Evolutionary conservation across 345 rosid genomes (phyloP), one percentile per base, ranked within the genome.

Genomic region (Cardiospermum halicacabum): DNA sequence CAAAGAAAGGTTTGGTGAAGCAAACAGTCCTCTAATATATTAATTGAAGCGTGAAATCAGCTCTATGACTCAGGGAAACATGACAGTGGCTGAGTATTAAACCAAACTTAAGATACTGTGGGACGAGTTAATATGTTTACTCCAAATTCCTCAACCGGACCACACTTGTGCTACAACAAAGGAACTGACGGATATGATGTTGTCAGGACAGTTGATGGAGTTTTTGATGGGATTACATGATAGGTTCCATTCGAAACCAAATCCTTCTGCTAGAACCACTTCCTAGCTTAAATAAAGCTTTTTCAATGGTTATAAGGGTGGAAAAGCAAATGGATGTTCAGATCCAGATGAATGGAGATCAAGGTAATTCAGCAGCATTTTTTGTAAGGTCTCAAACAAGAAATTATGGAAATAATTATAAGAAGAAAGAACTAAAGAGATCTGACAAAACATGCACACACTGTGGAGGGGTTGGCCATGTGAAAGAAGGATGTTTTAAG

Each of bases 261-360:
- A 24, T 53, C 26, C 26, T 24, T 2, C 6, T 53, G 7, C 7
- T 53, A 2, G 57, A 53, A 4, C 57, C 57, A 3, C 26, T 53
- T 1, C 13, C 5, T 0, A 24, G 15, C 26, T 13, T 24, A 3
- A 53, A 53, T 27, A 53, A 53, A 11, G 32, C 32, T 3, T 53
- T 24, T 53, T 53, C 57, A 9, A 53, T 53, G 57, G 5, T 27
- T 6, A 9, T 53, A 27, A 53, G 15, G 26, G 57, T 53, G 2
- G 57, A 27, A 53, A 53, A 53, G 2, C 57, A 53, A 27, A 53
- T 30, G 31, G 24, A 53, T 5, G 57, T 53, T 15, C 57, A 53
- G n/a, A n/a, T n/a, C n/a, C n/a, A n/a, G n/a, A n/a, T n/a, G n/a
- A n/a, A n/a, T n/a, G n/a, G n/a, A n/a, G n/a, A n/a, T n/a, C n/a